Base-by-base conservation (phyloP, 768 basidiomycete species). In the Dentipellis sp. region DNA sequence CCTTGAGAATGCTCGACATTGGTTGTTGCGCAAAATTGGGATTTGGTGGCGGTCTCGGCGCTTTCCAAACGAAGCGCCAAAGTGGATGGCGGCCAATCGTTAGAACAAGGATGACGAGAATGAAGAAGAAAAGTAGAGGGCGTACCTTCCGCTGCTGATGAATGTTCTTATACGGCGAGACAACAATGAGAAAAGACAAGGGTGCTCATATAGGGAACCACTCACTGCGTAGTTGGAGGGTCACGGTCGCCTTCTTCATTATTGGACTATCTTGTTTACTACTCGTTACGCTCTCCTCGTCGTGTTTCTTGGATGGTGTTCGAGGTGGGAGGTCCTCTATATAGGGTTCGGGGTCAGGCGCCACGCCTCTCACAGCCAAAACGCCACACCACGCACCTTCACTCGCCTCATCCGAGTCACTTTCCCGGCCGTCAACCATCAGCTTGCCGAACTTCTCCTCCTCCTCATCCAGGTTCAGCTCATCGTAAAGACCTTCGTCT, bases 401-500 rank as follows among this genome's bases (percentile, higher is more conserved):
- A 60, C 87, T 85, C 51, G 74, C 75, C 62, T 77, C 72, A 68
- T 93, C 78, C 35, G 86, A 91, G 59, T 92, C 89, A 54, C 81
- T 86, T 10, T 88, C 83, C 50, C 82, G 84, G 14, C 92, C 83
- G 51, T 93, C 89, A 52, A 84, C 83, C 57, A 69, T 75, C 54
- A 79, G 80, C 45, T 90, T 75, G 55, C 90, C 88, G 66, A 94
- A 93, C 66, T 90, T 88, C 74, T 93, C 93, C 66, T 98, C 95
- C 69, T 97, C 93, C 66, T 97, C 95, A 63, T 97, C 91, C 48
- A 99, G 86, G 64, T 91, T 91, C 59, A 99, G 90, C 14, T 98
- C 97, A 63, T 98, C 97, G 65, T 99, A 99, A 52, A 99, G 89
- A 49, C 91, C 94, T 68, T 94, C 89, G 65, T 98, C 92, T 68